Conservation (phyloP, 306 rosid genomes). For the Acacia crassicarpa region DNA sequence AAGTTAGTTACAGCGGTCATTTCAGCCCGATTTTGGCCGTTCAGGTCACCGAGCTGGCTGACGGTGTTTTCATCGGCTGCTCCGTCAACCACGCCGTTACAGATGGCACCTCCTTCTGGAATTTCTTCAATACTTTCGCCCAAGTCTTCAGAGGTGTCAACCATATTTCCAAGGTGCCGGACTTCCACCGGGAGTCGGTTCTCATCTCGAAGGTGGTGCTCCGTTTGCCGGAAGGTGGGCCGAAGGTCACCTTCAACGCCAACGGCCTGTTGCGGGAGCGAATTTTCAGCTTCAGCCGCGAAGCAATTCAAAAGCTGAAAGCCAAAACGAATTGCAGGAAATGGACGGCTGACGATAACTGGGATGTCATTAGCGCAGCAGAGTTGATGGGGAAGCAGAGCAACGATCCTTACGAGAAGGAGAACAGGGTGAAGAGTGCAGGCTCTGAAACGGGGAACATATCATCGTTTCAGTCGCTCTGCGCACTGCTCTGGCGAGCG, state of each 20-base stretch:
- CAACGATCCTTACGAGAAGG: slow-evolving; percentile 38
- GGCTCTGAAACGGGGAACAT: slow-evolving; percentile 37
- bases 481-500: slow-evolving; percentile 65
- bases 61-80: slow-evolving; percentile 75
- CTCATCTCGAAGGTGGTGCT: slow-evolving; percentile 52
- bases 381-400: slow-evolving; percentile 56
- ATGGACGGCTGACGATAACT: background rate
- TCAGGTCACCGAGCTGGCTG: slow-evolving; percentile 71
- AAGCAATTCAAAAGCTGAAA: slow-evolving; percentile 57
- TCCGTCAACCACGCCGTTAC: slow-evolving; percentile 64
- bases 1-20: slow-evolving; percentile 66
- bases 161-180: slow-evolving; percentile 40
- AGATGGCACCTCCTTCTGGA: slow-evolving; percentile 87
- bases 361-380: background rate
- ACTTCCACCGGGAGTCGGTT: slow-evolving; percentile 57
- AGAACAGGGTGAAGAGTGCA: slow-evolving; percentile 14
- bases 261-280: slow-evolving; percentile 56
- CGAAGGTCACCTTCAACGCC: slow-evolving; percentile 50
- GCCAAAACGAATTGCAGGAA: slow-evolving; percentile 34
- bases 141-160: slow-evolving; percentile 40
- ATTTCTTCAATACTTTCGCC: slow-evolving; percentile 86
- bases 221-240: slow-evolving; percentile 55
- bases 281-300: slow-evolving; percentile 69
- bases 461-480: slow-evolving; percentile 79
- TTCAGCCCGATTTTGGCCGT: slow-evolving; percentile 58